Base-by-base conservation (phyloP, 2,329 filamentous ascomycete genomes). In the Pseudohalonectria lignicola region DNA sequence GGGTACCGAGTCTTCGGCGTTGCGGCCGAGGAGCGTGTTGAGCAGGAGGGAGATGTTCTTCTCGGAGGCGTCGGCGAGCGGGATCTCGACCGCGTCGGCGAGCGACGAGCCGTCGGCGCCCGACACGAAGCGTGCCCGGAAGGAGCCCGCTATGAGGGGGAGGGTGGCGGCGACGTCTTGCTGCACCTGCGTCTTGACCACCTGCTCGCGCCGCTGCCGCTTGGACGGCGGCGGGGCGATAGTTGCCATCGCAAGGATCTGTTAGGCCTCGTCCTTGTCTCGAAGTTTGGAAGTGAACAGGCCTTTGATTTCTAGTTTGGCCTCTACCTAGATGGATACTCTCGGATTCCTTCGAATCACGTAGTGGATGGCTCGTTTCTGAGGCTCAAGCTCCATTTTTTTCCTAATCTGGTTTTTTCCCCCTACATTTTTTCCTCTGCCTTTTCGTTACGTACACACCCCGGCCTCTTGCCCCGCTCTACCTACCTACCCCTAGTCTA, bases 41-140 rank as follows among this genome's bases (percentile, higher is more conserved):
- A 94, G 61, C 1, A 95, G 69, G 9, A 88, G 73, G 38, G 92
- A 90, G 4, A 96, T 72, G 49, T 95, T 94, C 64, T 86, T 90
- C 44, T 92, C 85, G 7, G 76, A 82, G 2, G 90, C 83, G 64
- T 95, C 83, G 41, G 81, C 82, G 23, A 95, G 74, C 11, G 86
- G 81, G 31, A 95, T 80, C 49, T 80, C 70, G 35, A 80, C 55
- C 63, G 82, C 58, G 74, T 86, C 58, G 66, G 80, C 56, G 71
- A 81, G 49, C 71, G 86, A 62, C 70, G 86, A 57, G 68, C 76
- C 63, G 70, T 83, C 74, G 19, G 36, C 28, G 44, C 84, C 78
- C 57, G 96, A 87, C 53, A 86, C 72, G 60, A 96, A 95, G 47
- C 90, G 84, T 34, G 93, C 79, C 58, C 86, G 82, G 54, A 93